Evolutionary conservation across 2,329 filamentous ascomycete genomes (phyloP), one percentile per base, ranked within the genome.

Genomic region (Achaetomium macrosporum): DNA sequence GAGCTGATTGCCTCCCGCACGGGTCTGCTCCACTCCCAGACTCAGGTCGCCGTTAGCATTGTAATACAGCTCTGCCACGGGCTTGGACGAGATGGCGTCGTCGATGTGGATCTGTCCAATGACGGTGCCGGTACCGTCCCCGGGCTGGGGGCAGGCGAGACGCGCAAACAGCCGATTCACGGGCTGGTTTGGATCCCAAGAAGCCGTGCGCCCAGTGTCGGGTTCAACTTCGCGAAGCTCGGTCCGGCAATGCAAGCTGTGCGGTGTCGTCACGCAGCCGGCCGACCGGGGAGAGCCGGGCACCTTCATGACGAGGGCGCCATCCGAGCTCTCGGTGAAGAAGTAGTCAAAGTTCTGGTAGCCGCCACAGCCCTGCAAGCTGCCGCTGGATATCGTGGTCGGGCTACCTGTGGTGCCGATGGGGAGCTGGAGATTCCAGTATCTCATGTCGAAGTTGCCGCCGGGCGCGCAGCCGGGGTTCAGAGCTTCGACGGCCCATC

Each of bases 191-290:
- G 47, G 47, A 9, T 44, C 33, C 47, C 47, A 50, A 2, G 40
- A 39, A 9, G 33, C 31, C 1, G 25, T n/a, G 6, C 30, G 25
- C 30, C 40, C 47, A 2, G 30, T 50, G 39, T 36, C 41, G 17
- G 47, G 47, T 19, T 50, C 31, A 11, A 50, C 11, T 19, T 50
- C 47, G 9, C 41, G 47, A 5, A 50, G 47, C 33, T 50, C 47
- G 11, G 40, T 50, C 4, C 47, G 40, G 47, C 47, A 50, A 41
- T 50, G 47, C 47, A 44, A 37, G 41, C 47, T 50, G 41, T 50
- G 43, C 13, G 47, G 31, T 11, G 47, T 50, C 12, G 47, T 50
- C 19, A 50, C 47, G 17, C 47, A 50, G 7, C 41, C 40, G 19
- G 47, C 40, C 4, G 47, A 44, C 15, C 16, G 20, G 31, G 47